Conservation (phyloP, 1,284 basidiomycete species). For the Macrocystidia cucumis region DNA sequence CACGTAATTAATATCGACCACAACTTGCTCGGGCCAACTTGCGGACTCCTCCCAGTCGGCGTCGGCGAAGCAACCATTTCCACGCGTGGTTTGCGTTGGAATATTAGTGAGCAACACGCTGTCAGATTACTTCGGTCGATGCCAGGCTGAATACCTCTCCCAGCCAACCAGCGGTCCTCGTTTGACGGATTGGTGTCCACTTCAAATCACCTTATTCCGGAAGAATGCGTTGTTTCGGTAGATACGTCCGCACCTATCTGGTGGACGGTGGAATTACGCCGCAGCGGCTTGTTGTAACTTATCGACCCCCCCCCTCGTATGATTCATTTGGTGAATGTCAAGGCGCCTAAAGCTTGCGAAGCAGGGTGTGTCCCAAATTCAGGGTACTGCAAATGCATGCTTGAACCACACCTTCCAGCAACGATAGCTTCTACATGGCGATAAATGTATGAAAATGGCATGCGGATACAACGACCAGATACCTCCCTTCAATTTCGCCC, state of each 20-base stretch:
- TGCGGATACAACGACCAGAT: too few species aligned
- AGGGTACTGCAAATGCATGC: too few species aligned
- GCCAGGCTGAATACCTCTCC: constrained; percentile 2
- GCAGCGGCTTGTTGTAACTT: constrained; percentile 10
- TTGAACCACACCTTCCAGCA: too few species aligned
- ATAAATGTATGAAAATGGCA: too few species aligned
- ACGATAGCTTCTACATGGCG: too few species aligned
- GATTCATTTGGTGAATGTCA: too few species aligned
- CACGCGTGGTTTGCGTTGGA: constrained; percentile 87
- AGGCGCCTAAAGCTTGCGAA: too few species aligned
- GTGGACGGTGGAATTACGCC: constrained; percentile 74
- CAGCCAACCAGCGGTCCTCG: constrained; percentile 58
- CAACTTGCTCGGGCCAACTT: constrained; percentile 74
- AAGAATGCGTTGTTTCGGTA: constrained; percentile 55
- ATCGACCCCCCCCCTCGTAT: background rate
- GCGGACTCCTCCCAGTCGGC: constrained; percentile 89
- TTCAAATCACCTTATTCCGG: constrained; percentile 80
- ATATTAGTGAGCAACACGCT: constrained; percentile 54
- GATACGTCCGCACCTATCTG: constrained; percentile 79
- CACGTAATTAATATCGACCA: constrained; percentile 77
- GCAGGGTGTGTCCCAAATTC: too few species aligned
- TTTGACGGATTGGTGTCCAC: constrained; percentile 85
- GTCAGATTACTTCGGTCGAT: constrained; percentile 1
- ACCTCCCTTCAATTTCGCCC: too few species aligned
- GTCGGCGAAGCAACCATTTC: constrained; percentile 67